Evolutionary conservation across 2,329 filamentous ascomycete genomes (phyloP).

Genomic region (Penicillium rolfsii): DNA sequence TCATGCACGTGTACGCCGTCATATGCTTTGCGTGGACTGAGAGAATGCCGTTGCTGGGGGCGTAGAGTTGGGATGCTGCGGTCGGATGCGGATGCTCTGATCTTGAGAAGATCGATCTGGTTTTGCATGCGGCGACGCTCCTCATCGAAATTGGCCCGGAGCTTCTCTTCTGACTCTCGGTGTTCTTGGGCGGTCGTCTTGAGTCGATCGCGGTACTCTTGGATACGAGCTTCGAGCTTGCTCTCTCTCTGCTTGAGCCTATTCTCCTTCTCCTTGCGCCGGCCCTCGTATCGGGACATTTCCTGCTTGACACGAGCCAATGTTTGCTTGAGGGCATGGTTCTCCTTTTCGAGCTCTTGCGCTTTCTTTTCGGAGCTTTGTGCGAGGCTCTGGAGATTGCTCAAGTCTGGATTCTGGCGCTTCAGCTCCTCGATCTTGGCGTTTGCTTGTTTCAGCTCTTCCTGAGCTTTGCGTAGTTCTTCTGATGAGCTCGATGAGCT

Average conservation of each 20-base stretch:
- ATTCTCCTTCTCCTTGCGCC: conserved; percentile 48
- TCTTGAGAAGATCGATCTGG: conserved; percentile 43
- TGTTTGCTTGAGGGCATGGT: conserved; percentile 44
- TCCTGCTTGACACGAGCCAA: conserved; percentile 46
- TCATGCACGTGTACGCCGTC: conserved; percentile 36
- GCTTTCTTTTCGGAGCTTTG: conserved; percentile 48
- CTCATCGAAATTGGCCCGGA: conserved; percentile 40
- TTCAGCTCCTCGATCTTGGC: conserved; percentile 41
- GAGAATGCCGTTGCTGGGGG: conserved; percentile 26
- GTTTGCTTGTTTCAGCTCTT: conserved; percentile 41
- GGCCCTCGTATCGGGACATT: conserved; percentile 26
- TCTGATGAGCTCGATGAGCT: conserved; percentile 24
- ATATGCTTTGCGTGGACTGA: conserved; percentile 36
- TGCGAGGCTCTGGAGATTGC: conserved; percentile 40
- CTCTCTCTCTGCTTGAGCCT: conserved; percentile 46
- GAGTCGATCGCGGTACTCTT: conserved; percentile 47
- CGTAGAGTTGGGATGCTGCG: conserved; percentile 27
- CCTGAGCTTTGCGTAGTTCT: conserved; percentile 39
- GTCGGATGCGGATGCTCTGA: conserved; percentile 36
- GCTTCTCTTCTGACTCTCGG: conserved; percentile 40
- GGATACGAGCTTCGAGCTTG: conserved; percentile 44
- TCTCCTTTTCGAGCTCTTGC: conserved; percentile 47
- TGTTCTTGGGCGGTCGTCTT: conserved; percentile 41
- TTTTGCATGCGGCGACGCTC: conserved; percentile 45
- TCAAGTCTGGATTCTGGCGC: conserved; percentile 38